A percentile compares a stretch with the other conserved stretches of the same genome.
Evolutionary conservation across 2,329 filamentous ascomycete species (phyloP).

Genomic region (Penicillium sp.): DNA sequence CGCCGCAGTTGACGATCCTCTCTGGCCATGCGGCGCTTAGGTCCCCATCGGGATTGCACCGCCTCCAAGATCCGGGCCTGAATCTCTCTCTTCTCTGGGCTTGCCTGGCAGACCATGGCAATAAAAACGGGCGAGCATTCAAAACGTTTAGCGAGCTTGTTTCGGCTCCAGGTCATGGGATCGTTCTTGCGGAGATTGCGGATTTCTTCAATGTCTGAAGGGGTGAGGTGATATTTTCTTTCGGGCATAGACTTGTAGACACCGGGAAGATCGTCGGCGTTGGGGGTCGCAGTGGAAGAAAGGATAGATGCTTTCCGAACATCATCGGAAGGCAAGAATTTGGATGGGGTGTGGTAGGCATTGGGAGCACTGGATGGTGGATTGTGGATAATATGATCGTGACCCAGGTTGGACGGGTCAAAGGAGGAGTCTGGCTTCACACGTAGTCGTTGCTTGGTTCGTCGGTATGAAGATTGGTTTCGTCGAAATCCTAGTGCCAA

Average conservation of each 20-base stretch:
- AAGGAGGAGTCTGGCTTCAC: constrained; percentile 56
- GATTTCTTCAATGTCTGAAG: constrained; percentile 60
- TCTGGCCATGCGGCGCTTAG: constrained; percentile 58
- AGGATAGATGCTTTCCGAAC: constrained; percentile 48
- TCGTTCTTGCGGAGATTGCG: constrained; percentile 55
- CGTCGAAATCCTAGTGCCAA: constrained; percentile 37
- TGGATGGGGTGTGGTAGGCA: constrained; percentile 63
- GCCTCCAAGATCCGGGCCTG: constrained; percentile 52
- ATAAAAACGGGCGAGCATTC: constrained; percentile 64
- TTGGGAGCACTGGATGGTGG: constrained; percentile 64
- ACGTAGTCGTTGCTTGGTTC: constrained; percentile 52
- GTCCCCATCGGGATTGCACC: constrained; percentile 61
- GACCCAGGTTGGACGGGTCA: constrained; percentile 38
- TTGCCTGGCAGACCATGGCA: constrained; percentile 57
- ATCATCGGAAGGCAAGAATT: constrained; percentile 63
- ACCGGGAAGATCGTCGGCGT: constrained; percentile 44
- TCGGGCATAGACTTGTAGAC: constrained; percentile 53
- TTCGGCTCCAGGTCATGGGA: constrained; percentile 60
- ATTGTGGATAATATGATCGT: constrained; percentile 64
- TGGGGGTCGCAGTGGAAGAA: constrained; percentile 20
- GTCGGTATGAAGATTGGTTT: constrained; percentile 52
- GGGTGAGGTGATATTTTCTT: constrained; percentile 63
- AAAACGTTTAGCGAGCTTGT: constrained; percentile 61
- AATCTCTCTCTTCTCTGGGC: constrained; percentile 49
- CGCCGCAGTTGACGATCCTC: constrained; percentile 61